Percentiles rank a stretch among this genome's conserved stretches.
phyloP scores from a whole-genome alignment of 257 asterid genomes.

The Solanum stenotomum region DNA sequence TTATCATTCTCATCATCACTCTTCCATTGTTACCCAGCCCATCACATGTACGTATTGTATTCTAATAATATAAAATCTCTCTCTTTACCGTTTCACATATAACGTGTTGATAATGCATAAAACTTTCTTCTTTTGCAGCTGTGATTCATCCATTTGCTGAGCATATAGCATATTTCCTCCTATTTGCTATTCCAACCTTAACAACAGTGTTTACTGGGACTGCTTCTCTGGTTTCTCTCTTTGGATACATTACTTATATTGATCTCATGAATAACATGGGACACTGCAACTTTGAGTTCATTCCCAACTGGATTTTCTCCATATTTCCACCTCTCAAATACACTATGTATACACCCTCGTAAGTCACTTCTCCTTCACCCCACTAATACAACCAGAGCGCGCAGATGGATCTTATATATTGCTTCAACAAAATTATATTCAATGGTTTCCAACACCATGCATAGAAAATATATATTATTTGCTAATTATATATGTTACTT shows the following conservation, averaged over 20 bases:
- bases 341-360: slow-evolving; percentile 7
- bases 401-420: too few relatives aligned
- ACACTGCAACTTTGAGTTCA: slow-evolving; percentile 13
- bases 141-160: slow-evolving; percentile 92
- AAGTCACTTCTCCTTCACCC: neutral
- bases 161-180: slow-evolving; percentile 56
- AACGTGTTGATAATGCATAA: neutral
- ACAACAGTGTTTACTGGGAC: slow-evolving; percentile 30
- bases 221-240: neutral
- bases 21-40: slow-evolving; percentile 1
- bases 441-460: neutral
- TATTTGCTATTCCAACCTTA: slow-evolving; percentile 53
- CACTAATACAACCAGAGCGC: too few relatives aligned
- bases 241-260: slow-evolving; percentile 3
- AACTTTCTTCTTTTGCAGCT: slow-evolving; percentile 31
- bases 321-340: neutral
- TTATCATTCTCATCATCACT: slow-evolving; percentile 2
- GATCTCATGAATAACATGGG: slow-evolving; percentile 15
- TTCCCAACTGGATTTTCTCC: slow-evolving; percentile 1
- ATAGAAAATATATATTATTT: neutral
- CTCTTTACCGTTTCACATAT: neutral
- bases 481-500: neutral
- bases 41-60: neutral
- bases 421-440: too few relatives aligned
- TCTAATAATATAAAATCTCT: neutral